Percentiles rank a stretch among this genome's conserved stretches.
Conservation (phyloP, 1,139 yeast genomes). For the Debaryomyces sp. region DNA sequence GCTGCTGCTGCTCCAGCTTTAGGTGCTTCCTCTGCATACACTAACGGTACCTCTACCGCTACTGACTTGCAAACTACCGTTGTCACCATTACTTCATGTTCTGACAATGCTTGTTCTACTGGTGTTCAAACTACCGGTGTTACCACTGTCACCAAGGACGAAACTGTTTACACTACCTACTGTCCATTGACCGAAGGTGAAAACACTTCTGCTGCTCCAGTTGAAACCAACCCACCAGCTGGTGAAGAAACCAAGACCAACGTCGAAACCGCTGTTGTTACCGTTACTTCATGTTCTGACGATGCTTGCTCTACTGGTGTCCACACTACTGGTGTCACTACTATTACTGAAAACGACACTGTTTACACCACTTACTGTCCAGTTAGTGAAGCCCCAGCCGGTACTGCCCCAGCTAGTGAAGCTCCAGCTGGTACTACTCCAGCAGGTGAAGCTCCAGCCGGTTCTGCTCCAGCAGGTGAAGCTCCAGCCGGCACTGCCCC, state of each 20-base stretch:
- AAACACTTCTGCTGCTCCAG: conserved; percentile 17
- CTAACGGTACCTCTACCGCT: conserved; percentile 27
- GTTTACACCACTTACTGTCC: conserved; percentile 30
- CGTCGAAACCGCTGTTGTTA: conserved; percentile 29
- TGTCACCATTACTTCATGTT: conserved; percentile 39
- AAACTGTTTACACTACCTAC: conserved; percentile 27
- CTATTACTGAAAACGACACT: conserved; percentile 28
- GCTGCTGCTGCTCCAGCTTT: conserved; percentile 22
- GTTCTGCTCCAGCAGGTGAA: conserved; percentile 2
- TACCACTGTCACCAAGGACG: conserved; percentile 32
- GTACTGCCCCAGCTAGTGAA: conserved; percentile 8
- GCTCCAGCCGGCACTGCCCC: conserved; percentile 9
- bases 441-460: conserved; percentile 10
- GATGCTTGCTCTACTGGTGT: conserved; percentile 29
- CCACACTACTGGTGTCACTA: conserved; percentile 42
- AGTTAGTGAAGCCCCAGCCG: conserved; percentile 19
- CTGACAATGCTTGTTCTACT: conserved; percentile 28
- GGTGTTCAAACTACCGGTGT: conserved; percentile 40
- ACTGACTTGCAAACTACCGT: conserved; percentile 29
- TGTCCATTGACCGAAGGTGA: conserved; percentile 21
- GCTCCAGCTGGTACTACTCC: conserved; percentile 11
- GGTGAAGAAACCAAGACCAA: conserved; percentile 22
- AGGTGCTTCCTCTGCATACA: conserved; percentile 25
- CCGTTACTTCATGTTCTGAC: conserved; percentile 37
- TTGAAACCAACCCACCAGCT: conserved; percentile 13